Evolutionary conservation across 495 filamentous ascomycete species (phyloP).

Genomic region (Thozetella sp.): DNA sequence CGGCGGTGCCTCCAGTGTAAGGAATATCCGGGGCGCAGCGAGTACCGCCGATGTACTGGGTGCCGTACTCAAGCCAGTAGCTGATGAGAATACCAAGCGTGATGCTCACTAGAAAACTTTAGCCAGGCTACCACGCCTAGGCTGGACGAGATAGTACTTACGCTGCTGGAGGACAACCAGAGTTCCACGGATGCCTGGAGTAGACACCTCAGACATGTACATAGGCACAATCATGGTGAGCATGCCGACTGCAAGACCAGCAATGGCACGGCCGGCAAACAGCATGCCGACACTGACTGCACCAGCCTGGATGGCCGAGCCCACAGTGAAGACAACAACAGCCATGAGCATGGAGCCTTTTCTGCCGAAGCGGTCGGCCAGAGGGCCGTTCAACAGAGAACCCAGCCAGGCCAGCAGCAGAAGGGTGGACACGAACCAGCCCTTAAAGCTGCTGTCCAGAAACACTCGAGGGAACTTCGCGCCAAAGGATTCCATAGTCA

Average conservation of each 20-base stretch:
- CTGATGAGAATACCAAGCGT: constrained; percentile 57
- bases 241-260: constrained; percentile 41
- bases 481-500: constrained; percentile 43
- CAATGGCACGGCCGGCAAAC: constrained; percentile 49
- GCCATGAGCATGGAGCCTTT: constrained; percentile 23
- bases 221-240: constrained; percentile 39
- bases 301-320: constrained; percentile 40
- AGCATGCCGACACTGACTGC: constrained; percentile 37
- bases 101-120: constrained; percentile 23
- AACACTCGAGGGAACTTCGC: constrained; percentile 18
- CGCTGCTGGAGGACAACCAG: constrained; percentile 58
- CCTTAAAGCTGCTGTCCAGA: constrained; percentile 16
- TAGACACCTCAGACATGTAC: constrained; percentile 58
- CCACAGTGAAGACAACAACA: constrained; percentile 23
- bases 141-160: constrained; percentile 12
- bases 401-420: constrained; percentile 20
- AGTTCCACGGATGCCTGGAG: constrained; percentile 54
- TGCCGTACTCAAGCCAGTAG: constrained; percentile 61
- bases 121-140: neutral
- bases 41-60: constrained; percentile 47
- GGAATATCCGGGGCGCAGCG: constrained; percentile 38
- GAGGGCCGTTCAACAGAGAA: constrained; percentile 22
- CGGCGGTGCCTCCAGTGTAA: constrained; percentile 18
- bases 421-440: constrained; percentile 22
- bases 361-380: constrained; percentile 25